phyloP scores from a whole-genome alignment of 2,329 filamentous ascomycete species.

The Beauveria scarabaeidicola region DNA sequence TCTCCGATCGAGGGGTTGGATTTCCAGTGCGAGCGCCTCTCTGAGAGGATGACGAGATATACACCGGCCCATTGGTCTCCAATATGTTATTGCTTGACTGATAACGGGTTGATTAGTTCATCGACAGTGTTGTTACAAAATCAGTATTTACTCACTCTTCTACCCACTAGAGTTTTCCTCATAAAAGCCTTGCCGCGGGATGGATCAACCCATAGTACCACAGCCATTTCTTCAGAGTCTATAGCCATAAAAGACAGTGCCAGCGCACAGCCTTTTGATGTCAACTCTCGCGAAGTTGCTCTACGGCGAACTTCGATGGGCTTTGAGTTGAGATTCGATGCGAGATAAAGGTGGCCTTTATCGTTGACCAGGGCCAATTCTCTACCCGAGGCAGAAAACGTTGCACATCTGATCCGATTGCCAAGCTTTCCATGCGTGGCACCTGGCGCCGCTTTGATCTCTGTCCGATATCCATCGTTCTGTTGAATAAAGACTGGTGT shows the following conservation, averaged over 20 bases:
- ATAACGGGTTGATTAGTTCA: no score
- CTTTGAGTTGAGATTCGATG: conserved; percentile 29
- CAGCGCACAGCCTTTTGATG: conserved; percentile 28
- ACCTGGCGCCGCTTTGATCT: conserved; percentile 24
- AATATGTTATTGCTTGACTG: neutral
- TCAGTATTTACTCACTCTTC: conserved; percentile 5
- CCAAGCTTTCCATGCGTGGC: conserved; percentile 26
- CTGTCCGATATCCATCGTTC: conserved; percentile 26
- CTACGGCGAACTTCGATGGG: conserved; percentile 28
- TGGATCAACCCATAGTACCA: conserved; percentile 31
- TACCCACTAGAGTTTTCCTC: conserved; percentile 21
- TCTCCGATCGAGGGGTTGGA: neutral
- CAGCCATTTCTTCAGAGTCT: conserved; percentile 28
- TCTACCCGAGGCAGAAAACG: conserved; percentile 29
- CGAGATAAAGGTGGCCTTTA: conserved; percentile 30
- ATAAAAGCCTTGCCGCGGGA: conserved; percentile 23
- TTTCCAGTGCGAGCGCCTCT: neutral
- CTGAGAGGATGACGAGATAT: neutral
- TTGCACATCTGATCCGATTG: conserved; percentile 29
- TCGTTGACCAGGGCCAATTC: conserved; percentile 33
- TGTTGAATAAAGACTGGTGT: conserved; percentile 31
- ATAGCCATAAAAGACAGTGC: conserved; percentile 30
- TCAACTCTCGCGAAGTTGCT: conserved; percentile 28
- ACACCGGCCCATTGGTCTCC: conserved; percentile 3
- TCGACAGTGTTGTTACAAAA: neutral